Percentiles rank a stretch among this genome's conserved stretches.
Conservation (phyloP, 2,329 filamentous ascomycete species). For the Cryphonectria parasitica region DNA sequence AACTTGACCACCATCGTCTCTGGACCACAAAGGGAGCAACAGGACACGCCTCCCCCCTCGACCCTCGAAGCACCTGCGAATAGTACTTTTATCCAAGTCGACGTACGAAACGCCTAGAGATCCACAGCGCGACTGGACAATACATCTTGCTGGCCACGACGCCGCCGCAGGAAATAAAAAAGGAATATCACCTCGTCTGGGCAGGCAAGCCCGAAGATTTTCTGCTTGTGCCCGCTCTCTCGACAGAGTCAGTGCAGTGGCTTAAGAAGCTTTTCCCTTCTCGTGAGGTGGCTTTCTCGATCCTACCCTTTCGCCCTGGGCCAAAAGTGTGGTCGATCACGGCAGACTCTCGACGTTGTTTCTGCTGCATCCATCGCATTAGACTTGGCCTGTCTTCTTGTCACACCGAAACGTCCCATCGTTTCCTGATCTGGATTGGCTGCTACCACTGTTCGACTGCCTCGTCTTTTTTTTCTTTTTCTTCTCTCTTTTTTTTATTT, state of each 20-base stretch:
- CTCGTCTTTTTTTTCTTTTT: neutral
- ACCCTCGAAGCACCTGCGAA: neutral
- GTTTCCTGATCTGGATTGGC: neutral
- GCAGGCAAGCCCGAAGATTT: neutral
- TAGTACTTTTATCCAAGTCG: neutral
- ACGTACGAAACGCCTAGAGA: neutral
- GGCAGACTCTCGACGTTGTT: constrained; percentile 1
- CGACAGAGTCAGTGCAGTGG: constrained; percentile 1
- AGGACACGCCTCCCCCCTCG: neutral
- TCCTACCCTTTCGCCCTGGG: constrained; percentile 8
- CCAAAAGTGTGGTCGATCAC: neutral
- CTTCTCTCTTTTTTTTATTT: no score
- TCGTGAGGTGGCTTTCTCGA: neutral
- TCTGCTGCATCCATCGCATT: constrained; percentile 2
- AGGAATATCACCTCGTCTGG: neutral
- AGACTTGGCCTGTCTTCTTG: neutral
- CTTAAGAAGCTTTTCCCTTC: constrained; percentile 8
- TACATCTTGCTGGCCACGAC: neutral
- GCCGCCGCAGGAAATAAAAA: neutral
- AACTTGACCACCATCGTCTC: neutral
- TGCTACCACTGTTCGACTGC: constrained; percentile 8
- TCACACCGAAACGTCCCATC: constrained; percentile 1
- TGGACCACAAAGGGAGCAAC: neutral
- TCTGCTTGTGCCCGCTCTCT: neutral
- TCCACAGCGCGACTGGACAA: neutral